Evolutionary conservation across 768 basidiomycete species (phyloP).

Genomic region (Hygrophoropsis aurantiaca): DNA sequence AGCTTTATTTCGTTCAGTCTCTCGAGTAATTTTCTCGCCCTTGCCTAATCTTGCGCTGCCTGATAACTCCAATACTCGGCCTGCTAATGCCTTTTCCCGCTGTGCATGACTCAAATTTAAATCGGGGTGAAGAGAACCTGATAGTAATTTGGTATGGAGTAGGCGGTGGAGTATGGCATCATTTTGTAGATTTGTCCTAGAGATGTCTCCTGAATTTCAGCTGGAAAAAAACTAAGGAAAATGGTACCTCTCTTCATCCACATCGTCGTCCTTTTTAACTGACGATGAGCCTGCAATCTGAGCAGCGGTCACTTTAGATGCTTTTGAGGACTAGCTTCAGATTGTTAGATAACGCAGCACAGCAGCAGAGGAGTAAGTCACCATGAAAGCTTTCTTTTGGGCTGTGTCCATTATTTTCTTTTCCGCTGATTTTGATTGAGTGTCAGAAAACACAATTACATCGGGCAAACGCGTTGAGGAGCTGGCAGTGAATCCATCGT

Average conservation of each 20-base stretch:
- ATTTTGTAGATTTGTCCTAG: constrained; percentile 73
- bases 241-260: constrained; percentile 56
- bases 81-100: constrained; percentile 71
- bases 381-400: constrained; percentile 76
- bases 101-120: constrained; percentile 64
- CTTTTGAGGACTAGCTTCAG: constrained; percentile 70
- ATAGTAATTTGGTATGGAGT: constrained; percentile 76
- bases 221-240: not conserved
- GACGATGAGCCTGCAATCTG: constrained; percentile 21
- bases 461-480: constrained; percentile 34
- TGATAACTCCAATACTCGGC: constrained; percentile 72
- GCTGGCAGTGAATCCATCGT: constrained; percentile 43
- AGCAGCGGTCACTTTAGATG: constrained; percentile 51
- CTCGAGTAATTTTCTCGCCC: constrained; percentile 63
- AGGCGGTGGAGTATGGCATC: constrained; percentile 77
- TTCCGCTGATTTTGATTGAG: constrained; percentile 20
- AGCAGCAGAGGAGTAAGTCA: constrained; percentile 27
- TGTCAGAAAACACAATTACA: constrained; percentile 60
- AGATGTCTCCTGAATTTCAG: constrained; percentile 1
- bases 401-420: constrained; percentile 30
- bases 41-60: constrained; percentile 71
- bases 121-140: constrained; percentile 67
- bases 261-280: constrained; percentile 34
- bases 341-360: constrained; percentile 1
- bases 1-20: constrained; percentile 66